Conservation (phyloP, 495 filamentous ascomycete genomes). For the Aspergillus nidulans region DNA sequence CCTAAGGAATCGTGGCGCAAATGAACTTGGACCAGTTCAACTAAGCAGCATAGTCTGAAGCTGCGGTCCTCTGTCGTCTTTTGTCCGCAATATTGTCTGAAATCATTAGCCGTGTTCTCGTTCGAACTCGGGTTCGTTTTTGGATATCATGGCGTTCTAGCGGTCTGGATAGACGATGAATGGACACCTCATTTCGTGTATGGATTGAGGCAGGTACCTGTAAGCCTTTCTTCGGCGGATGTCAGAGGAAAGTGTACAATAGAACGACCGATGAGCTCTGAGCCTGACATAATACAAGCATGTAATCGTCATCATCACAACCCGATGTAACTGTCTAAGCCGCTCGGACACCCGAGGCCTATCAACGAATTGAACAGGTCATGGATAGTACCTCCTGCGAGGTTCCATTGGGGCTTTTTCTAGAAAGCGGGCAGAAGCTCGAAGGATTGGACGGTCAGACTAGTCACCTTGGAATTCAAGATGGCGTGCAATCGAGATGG, state of each 20-base stretch:
- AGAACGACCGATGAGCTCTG: too few relatives aligned
- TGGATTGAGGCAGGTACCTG: too few relatives aligned
- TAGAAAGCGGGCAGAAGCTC: constrained; percentile 1
- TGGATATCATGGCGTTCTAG: too few relatives aligned
- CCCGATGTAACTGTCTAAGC: not conserved
- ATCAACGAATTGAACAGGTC: not conserved
- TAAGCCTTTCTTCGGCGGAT: too few relatives aligned
- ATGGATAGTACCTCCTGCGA: not conserved
- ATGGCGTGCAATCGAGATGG: not conserved
- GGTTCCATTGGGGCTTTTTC: not conserved
- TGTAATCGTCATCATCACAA: not conserved
- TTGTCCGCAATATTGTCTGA: too few relatives aligned
- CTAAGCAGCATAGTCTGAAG: too few relatives aligned
- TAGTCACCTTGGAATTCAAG: not conserved
- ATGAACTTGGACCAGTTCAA: not conserved
- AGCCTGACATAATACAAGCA: too few relatives aligned
- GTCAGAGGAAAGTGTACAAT: too few relatives aligned
- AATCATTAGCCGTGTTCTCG: too few relatives aligned
- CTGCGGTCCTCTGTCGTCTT: not conserved
- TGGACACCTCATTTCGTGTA: too few relatives aligned
- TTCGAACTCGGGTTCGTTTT: not conserved
- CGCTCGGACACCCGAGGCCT: not conserved
- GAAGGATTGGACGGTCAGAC: not conserved
- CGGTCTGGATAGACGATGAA: too few relatives aligned
- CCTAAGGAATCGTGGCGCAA: not conserved